Base-by-base conservation (phyloP, 2,329 filamentous ascomycete genomes). In the Leptographium wingfieldii region DNA sequence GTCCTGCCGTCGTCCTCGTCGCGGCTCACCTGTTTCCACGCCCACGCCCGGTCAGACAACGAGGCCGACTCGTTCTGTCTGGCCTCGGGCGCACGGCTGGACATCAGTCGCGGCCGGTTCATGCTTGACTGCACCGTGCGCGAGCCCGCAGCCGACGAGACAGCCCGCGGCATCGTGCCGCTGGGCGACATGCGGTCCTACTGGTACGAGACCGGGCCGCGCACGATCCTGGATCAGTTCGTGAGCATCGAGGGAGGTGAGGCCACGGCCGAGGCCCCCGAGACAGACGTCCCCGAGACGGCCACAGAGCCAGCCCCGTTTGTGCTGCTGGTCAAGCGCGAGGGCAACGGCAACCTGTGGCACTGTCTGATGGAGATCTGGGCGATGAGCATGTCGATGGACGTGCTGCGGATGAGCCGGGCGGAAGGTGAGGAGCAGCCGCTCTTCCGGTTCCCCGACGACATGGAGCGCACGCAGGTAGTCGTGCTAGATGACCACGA, bases 401-500 rank as follows among this genome's bases (percentile, higher is more conserved):
- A 66, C 16, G 63, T 63, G 19, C 58, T 65, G 56, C 58, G 65
- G 14, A 43, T 64, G 27, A 53, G 59, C n/a, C 56, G 35, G 12
- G 40, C 25, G 3, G 3, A 27, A 33, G 12, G 7, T 10, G 2
- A 5, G 14, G 5, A 40, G 38, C 19, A 12, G 25, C 38, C 59
- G 35, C 54, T 59, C 52, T 56, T 56, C 54, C 57, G 27, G 3
- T 40, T 55, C 38, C 59, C 62, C 16, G n/a, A 38, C 9, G 62
- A 65, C 59, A 9, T 48, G 11, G 55, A 59, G 38, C 58, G 56
- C 49, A 64, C 61, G 2, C 59, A 65, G 35, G 65, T 73, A 7
- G 58, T 63, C 19, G 60, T 75, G 27, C 62, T 74, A 33, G 59
- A 73, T 6, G 72, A 75, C 61, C 63, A 71, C 49, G 63, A 64